Evolutionary conservation across 2,329 filamentous ascomycete species (phyloP).

Genomic region (Fusarium haematococcum): DNA sequence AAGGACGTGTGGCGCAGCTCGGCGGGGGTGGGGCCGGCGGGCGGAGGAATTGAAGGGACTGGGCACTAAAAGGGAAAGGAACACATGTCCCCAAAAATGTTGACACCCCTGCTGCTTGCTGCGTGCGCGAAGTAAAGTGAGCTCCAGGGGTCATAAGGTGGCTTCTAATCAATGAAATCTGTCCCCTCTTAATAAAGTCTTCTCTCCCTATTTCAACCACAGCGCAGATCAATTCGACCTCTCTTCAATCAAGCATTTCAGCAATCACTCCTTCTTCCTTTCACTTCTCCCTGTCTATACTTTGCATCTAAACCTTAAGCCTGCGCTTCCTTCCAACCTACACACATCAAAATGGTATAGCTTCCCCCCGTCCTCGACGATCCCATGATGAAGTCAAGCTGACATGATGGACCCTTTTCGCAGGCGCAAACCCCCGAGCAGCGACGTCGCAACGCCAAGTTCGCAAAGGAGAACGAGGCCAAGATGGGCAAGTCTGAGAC

Average conservation of each 20-base stretch:
- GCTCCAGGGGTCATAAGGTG: neutral
- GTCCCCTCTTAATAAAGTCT: conserved; percentile 6
- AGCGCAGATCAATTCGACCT: conserved; percentile 8
- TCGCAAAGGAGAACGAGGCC: conserved; percentile 77
- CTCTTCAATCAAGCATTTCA: neutral
- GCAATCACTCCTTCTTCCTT: neutral
- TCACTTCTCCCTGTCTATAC: conserved; percentile 9
- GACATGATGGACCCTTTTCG: conserved; percentile 16
- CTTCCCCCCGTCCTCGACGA: conserved; percentile 8
- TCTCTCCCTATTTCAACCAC: conserved; percentile 31
- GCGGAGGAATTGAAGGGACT: conserved; percentile 10
- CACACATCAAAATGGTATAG: conserved; percentile 26
- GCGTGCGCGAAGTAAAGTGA: neutral
- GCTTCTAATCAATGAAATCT: conserved; percentile 1
- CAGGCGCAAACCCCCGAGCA: conserved; percentile 88
- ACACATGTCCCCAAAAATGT: conserved; percentile 50
- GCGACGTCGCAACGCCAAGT: conserved; percentile 83
- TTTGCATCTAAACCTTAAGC: neutral
- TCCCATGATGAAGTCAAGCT: conserved; percentile 29
- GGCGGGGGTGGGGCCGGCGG: conserved; percentile 36
- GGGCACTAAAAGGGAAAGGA: conserved; percentile 38
- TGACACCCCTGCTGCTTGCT: conserved; percentile 20
- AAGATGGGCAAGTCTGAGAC: conserved; percentile 80
- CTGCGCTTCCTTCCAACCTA: neutral
- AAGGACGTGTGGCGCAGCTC: neutral